These are phyloP conservation scores for Sugiyamaella xylanicola DNA, from an alignment of 1,139 yeast species.

Conservation along the genomic window DNA sequence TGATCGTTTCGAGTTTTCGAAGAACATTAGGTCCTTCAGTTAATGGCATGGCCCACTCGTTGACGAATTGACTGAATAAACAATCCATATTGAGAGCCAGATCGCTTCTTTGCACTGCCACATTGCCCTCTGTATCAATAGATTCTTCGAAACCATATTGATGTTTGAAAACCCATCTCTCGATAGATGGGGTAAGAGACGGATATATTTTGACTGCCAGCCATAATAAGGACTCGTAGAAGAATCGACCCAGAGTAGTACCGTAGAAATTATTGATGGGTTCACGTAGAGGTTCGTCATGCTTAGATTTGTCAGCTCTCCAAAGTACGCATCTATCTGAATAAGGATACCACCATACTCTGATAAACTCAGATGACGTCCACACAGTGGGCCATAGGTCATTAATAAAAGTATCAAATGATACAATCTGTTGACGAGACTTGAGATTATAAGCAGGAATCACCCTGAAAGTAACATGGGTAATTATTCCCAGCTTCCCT, in stretches of 20 bases:
- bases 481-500: conserved; percentile 90
- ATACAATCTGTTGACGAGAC: conserved; percentile 78
- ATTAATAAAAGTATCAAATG: conserved; percentile 70
- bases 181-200: conserved; percentile 77
- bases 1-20: conserved; percentile 61
- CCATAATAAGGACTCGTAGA: conserved; percentile 80
- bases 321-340: conserved; percentile 81
- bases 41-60: conserved; percentile 95
- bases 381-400: conserved; percentile 65
- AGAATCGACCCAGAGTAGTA: conserved; percentile 69
- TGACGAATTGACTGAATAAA: conserved; percentile 87
- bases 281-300: conserved; percentile 59
- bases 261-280: conserved; percentile 87
- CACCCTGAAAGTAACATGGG: conserved; percentile 81
- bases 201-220: conserved; percentile 73
- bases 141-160: conserved; percentile 79
- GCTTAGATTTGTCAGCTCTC: conserved; percentile 71
- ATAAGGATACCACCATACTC: conserved; percentile 99
- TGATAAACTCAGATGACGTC: conserved; percentile 86
- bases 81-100: conserved; percentile 96
- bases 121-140: conserved; percentile 55
- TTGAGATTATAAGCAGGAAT: conserved; percentile 82
- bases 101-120: conserved; percentile 70
- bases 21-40: conserved; percentile 73
- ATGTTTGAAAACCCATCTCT: conserved; percentile 77